These are phyloP conservation scores for Citeromyces nyonsensis DNA, from an alignment of 805 yeast species.

Conservation along the genomic window DNA sequence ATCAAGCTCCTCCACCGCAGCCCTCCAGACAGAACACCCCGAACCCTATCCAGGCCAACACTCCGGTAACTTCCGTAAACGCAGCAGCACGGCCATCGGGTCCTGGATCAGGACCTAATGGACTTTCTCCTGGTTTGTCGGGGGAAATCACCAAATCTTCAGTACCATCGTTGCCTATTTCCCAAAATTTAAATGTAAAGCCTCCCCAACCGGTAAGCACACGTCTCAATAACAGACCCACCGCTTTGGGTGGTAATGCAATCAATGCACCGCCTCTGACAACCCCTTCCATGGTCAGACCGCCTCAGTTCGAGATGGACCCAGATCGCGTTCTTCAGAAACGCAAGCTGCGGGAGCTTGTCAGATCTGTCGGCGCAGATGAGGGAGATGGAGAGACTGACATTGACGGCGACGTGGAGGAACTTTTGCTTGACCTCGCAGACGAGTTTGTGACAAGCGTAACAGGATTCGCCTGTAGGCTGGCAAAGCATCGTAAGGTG, in stretches of 20 bases:
- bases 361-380: slow-evolving; percentile 66
- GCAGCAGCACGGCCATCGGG: slow-evolving; percentile 28
- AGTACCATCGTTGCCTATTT: slow-evolving; percentile 58
- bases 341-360: slow-evolving; percentile 78
- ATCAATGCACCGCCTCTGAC: slow-evolving; percentile 53
- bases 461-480: slow-evolving; percentile 82
- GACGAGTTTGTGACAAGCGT: slow-evolving; percentile 91
- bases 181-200: slow-evolving; percentile 49
- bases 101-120: slow-evolving; percentile 6
- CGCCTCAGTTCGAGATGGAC: slow-evolving; percentile 74
- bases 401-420: slow-evolving; percentile 94
- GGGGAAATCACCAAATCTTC: slow-evolving; percentile 20
- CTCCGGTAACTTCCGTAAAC: slow-evolving; percentile 28
- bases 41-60: slow-evolving; percentile 7
- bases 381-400: slow-evolving; percentile 85
- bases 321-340: slow-evolving; percentile 78
- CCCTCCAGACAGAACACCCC: slow-evolving; percentile 4
- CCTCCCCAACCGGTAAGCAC: slow-evolving; percentile 51
- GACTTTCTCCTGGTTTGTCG: slow-evolving; percentile 7
- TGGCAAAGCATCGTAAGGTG: slow-evolving; percentile 88
- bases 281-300: slow-evolving; percentile 57
- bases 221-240: slow-evolving; percentile 56
- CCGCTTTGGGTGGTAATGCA: slow-evolving; percentile 74
- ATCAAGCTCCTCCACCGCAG: slow-evolving; percentile 6
- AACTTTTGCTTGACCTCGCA: slow-evolving; percentile 76